Base-by-base conservation (phyloP, 495 filamentous ascomycete genomes). In the Hypoxylon subgilvum region DNA sequence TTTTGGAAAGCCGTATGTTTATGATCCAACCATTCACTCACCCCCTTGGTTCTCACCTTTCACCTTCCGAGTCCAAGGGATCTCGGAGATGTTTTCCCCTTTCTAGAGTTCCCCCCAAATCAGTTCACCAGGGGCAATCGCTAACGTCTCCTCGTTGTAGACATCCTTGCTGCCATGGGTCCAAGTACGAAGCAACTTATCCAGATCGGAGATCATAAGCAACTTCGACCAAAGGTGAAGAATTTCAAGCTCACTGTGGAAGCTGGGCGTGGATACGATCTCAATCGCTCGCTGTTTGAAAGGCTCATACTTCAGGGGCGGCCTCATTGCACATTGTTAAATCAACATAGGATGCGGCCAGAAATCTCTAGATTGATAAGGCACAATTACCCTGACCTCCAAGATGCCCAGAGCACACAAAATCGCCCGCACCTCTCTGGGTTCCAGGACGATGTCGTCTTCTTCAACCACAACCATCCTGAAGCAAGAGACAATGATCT, bases 121-220 rank as follows among this genome's bases (percentile, higher is more conserved):
- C 32, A 2, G 16, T n/a, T 2, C 13, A 51, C 4, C 14, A n/a
- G 5, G 13, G n/a, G 7, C 8, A 22, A 22, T 42, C 7, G 38
- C 86, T 63, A 27, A 57, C 1, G n/a, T 32, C 13, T 2, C 18
- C 10, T 14, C 39, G 9, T 34, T 44, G 12, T 13, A 63, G 60
- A 92, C 61, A 75, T 91, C 28, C 67, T 92, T 0, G 86, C 88
- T 0, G 82, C 87, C 0, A 61, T 94, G 19, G 67, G 73, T 0
- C 69, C 81, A 0, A 68, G 78, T 0, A 86, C 85, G 8, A 81
- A 89, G 58, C 87, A 92, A 25, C 61, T 90, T 2, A 75, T 90
- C 6, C 68, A 92, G 8, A 92, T 92, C 28, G 90, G 90, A 2
- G 90, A 94, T 56, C 88, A 92, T 59, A 79, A 86, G 57, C 89